Percentiles rank a stretch among this genome's conserved stretches.
phyloP scores from a whole-genome alignment of 768 basidiomycete genomes.

The Hypholoma sublateritium region DNA sequence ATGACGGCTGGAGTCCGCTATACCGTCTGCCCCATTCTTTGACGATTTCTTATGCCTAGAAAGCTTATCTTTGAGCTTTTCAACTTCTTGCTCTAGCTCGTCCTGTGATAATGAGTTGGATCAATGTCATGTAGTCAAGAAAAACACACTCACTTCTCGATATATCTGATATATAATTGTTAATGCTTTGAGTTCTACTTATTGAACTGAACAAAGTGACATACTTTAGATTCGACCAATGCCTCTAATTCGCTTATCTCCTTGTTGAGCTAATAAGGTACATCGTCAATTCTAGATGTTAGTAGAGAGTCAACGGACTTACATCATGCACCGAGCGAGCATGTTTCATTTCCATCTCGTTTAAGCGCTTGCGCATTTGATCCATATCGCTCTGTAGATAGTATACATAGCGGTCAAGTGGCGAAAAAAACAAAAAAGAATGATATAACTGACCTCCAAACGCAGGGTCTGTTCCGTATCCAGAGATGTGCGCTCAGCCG shows the following conservation, averaged over 20 bases:
- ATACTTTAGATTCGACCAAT: constrained; percentile 90
- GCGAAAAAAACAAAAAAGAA: not conserved
- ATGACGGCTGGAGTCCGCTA: constrained; percentile 24
- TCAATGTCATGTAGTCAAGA: not conserved
- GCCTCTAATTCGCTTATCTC: constrained; percentile 92
- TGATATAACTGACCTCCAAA: constrained; percentile 44
- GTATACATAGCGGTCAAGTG: not conserved
- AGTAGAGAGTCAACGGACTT: constrained; percentile 22
- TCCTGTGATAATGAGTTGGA: constrained; percentile 44
- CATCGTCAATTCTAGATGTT: constrained; percentile 1
- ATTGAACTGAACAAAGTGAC: not conserved
- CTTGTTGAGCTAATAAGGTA: constrained; percentile 66
- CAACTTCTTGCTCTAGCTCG: constrained; percentile 84
- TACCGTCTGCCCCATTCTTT: constrained; percentile 39
- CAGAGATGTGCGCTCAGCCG: constrained; percentile 39
- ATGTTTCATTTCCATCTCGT: constrained; percentile 74
- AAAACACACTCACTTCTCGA: constrained; percentile 54
- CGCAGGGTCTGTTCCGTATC: constrained; percentile 49
- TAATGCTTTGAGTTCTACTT: not conserved
- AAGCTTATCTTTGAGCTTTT: constrained; percentile 72
- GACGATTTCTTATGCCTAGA: constrained; percentile 63
- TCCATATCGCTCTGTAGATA: constrained; percentile 56
- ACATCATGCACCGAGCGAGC: constrained; percentile 70
- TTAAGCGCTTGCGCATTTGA: constrained; percentile 65
- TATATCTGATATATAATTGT: constrained; percentile 58